Base-by-base conservation (phyloP, 2,329 filamentous ascomycete species). In the Paraphaeosphaeria sporulosa region DNA sequence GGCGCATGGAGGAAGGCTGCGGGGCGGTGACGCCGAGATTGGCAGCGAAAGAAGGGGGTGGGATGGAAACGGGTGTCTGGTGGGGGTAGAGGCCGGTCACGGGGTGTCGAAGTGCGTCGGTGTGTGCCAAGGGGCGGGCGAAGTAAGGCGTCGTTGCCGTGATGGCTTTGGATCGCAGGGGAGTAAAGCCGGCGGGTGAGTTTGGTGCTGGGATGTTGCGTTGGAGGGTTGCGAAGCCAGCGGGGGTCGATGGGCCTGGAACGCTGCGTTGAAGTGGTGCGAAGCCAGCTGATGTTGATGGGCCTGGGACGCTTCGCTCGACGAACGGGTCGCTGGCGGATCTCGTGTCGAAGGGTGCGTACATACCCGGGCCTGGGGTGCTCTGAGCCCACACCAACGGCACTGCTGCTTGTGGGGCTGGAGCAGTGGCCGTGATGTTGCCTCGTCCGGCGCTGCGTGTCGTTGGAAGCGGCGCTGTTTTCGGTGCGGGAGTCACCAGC, bases 241-340 rank as follows among this genome's bases (percentile, higher is more conserved):
- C 44, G 2, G 19, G 15, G 4, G 19, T 49, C 1, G 44, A 9
- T 15, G 43, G 10, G 6, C 1, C 4, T 40, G 30, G 19, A 4
- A 15, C 17, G 21, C n/a, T 19, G 21, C 21, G 17, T n/a, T n/a
- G 6, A 8, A 32, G 2, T 21, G 38, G 55, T 23, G 42, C 36
- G 42, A 34, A 32, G 12, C 42, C 30, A 12, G 8, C 44, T 7
- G 19, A n/a, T 10, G 19, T 49, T 0, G 44, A 9, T 15, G 43
- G 10, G 6, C 1, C 4, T 40, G 30, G 19, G 8, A 15, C 17
- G 21, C n/a, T 19, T 17, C 21, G 17, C 8, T 58, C 57, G 10
- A 58, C 8, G 43, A 58, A 58, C 3, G 57, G 57, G 34, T 58
- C 57, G 43, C 23, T 58, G 40, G 32, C n/a, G 23, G 52, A 42